These are phyloP conservation scores for Ziziphus jujuba DNA, from an alignment of 306 rosid species.

Conservation along the genomic window DNA sequence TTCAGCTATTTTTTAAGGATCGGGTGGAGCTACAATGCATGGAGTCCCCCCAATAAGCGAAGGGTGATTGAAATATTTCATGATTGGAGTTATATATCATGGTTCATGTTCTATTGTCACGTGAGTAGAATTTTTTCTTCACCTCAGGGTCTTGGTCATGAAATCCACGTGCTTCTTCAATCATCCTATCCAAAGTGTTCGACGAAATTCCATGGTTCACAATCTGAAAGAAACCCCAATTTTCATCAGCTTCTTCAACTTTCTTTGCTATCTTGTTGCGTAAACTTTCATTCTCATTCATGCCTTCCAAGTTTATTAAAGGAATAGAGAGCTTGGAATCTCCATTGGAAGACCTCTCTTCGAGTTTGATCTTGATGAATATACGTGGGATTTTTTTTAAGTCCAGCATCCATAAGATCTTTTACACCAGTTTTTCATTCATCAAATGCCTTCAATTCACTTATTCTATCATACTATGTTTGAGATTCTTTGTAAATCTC, in stretches of 20 bases:
- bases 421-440: slow-evolving; percentile 37
- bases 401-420: slow-evolving; percentile 39
- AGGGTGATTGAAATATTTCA: slow-evolving; percentile 1
- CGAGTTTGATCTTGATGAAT: slow-evolving; percentile 9
- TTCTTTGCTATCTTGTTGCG: neutral
- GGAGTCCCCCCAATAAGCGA: neutral
- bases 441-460: slow-evolving; percentile 37
- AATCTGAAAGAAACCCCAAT: slow-evolving; percentile 26
- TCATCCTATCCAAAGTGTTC: slow-evolving; percentile 9
- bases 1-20: neutral
- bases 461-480: slow-evolving; percentile 18
- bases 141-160: slow-evolving; percentile 24
- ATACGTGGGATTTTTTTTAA: slow-evolving; percentile 27
- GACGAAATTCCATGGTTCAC: slow-evolving; percentile 23
- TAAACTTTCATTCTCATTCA: neutral
- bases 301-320: slow-evolving; percentile 27
- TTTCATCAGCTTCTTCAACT: slow-evolving; percentile 1
- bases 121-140: slow-evolving; percentile 24
- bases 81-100: slow-evolving; percentile 18
- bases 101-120: neutral
- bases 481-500: slow-evolving; percentile 2
- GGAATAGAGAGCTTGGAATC: slow-evolving; percentile 25
- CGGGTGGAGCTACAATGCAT: neutral
- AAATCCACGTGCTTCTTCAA: slow-evolving; percentile 25
- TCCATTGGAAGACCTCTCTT: neutral